Evolutionary conservation across 2,329 filamentous ascomycete species (phyloP), one percentile per base, ranked within the genome.

Genomic region (Ustulina deusta): DNA sequence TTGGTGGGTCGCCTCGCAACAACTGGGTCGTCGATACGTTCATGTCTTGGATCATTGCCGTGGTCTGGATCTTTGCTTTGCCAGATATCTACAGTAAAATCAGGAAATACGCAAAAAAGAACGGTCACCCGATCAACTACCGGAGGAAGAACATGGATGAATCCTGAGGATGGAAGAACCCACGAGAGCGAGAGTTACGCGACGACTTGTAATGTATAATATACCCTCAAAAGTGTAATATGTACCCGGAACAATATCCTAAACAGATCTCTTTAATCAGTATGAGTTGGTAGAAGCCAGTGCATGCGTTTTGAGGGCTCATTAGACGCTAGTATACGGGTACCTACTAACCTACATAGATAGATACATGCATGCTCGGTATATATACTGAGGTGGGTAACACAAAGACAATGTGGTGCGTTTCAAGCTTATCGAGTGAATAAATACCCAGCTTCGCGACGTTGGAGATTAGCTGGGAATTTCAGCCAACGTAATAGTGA

Each of bases 1-100:
- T 89, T 74, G 87, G 88, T 17, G 86, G 87, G 2, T 83, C 83
- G 17, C 80, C 83, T 58, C 83, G 88, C 71, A 89, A 89, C 68
- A 90, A 83, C 73, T 87, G 84, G 84, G 15, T 91, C 17, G 54
- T 88, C 48, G 90, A 92, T 76, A 87, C 85, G 1, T 60, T 90
- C 17, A 80, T 89, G 72, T 81, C 82, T 15, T 87, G 84, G 79
- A 69, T 90, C 17, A 77, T 86, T 7, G 78, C 83, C 6, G 66
- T 91, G 9, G 79, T 87, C 51, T 90, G 86, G 84, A 81, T 87
- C 46, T 88, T 91, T 73, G 85, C 86, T 7, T 79, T 86, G 38
- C 80, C 81, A 55, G 85, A 87, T 68, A 78, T 91, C 69, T 84
- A 89, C 74, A 81, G 83, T 40, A 87, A 89, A 73, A 86, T 91